A percentile compares a stretch with the other conserved stretches of the same genome.
Evolutionary conservation across 768 basidiomycete genomes (phyloP).

Genomic region (Mycena venus): DNA sequence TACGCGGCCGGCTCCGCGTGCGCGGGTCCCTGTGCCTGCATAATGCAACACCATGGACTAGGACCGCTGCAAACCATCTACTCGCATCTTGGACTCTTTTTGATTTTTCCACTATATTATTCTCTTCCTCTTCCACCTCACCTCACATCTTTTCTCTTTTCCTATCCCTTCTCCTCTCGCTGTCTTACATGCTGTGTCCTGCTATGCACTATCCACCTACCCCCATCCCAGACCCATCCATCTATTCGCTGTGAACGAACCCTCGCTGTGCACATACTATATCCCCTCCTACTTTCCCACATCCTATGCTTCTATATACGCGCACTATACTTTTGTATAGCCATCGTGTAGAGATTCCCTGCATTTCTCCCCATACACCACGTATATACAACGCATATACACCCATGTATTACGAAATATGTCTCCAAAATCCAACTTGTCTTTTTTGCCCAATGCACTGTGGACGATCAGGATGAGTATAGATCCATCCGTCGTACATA

Average conservation of each 20-base stretch:
- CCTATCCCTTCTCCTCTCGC: slow-evolving; percentile 1
- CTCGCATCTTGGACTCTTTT: slow-evolving; percentile 11
- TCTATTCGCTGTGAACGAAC: slow-evolving; percentile 5
- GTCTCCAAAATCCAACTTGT: background rate
- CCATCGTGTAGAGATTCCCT: background rate
- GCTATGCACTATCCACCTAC: slow-evolving; percentile 16
- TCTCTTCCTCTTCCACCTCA: slow-evolving; percentile 20
- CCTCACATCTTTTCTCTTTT: background rate
- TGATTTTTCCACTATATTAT: slow-evolving; percentile 31
- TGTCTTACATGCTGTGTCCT: slow-evolving; percentile 31
- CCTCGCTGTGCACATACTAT: slow-evolving; percentile 11
- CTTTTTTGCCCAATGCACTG: background rate
- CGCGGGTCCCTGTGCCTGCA: slow-evolving; percentile 35
- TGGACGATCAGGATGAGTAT: no score
- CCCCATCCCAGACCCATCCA: background rate
- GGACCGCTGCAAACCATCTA: background rate
- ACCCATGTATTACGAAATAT: background rate
- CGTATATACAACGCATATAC: slow-evolving; percentile 4
- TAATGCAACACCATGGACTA: background rate
- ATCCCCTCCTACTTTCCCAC: background rate
- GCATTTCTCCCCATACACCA: background rate
- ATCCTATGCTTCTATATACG: background rate
- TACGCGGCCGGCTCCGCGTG: slow-evolving; percentile 29
- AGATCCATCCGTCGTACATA: no score
- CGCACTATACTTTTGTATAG: background rate